Percentiles rank a stretch among this genome's conserved stretches.
Evolutionary conservation across 2,329 filamentous ascomycete genomes (phyloP).

Genomic region (Emmonsia crescens): DNA sequence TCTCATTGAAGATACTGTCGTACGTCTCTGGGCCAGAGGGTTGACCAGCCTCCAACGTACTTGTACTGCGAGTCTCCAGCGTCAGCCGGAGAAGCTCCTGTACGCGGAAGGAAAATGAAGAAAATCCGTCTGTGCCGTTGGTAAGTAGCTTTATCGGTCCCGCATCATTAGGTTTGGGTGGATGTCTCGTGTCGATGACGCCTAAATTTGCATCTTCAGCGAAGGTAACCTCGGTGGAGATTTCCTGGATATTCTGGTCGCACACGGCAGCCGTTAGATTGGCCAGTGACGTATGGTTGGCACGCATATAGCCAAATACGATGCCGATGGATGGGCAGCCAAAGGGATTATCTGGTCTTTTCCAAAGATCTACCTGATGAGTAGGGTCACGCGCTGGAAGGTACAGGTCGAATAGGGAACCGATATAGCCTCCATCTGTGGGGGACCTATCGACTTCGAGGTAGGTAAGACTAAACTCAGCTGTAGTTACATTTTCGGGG

Average conservation of each 20-base stretch:
- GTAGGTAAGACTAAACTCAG: background rate
- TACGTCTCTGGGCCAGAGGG: background rate
- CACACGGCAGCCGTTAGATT: background rate
- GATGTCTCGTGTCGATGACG: background rate
- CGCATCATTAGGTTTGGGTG: background rate
- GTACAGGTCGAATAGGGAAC: background rate
- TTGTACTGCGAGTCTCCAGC: background rate
- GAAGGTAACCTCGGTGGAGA: background rate
- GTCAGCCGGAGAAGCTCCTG: background rate
- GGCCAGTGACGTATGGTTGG: background rate
- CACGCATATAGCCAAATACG: background rate
- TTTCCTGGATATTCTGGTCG: background rate
- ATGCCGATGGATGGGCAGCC: background rate
- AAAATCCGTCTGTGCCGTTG: background rate
- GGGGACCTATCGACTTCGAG: background rate
- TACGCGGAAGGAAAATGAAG: background rate
- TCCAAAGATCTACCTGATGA: background rate
- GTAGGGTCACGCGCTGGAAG: background rate
- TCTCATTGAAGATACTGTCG: background rate
- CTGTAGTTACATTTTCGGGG: background rate
- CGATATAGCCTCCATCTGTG: background rate
- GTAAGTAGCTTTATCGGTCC: background rate
- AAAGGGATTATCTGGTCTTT: background rate
- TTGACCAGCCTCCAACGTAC: background rate
- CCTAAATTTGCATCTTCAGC: background rate